Evolutionary conservation across 2,329 filamentous ascomycete species (phyloP).

Genomic region (Ascosphaera acerosa): DNA sequence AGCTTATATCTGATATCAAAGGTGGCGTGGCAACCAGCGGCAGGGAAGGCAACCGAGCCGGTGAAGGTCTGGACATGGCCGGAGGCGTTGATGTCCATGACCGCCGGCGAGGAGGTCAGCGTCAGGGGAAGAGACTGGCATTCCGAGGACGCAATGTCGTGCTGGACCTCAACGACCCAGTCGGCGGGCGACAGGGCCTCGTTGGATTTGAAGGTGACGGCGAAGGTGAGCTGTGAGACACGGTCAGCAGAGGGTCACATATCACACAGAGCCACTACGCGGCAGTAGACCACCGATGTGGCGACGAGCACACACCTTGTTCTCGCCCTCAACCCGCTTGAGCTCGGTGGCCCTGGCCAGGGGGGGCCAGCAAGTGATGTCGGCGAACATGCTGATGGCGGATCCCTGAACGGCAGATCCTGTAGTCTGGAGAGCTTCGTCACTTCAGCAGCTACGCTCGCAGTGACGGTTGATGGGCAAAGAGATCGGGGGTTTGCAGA

Average conservation of each 20-base stretch:
- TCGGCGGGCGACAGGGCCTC: conserved; percentile 6
- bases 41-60: conserved; percentile 10
- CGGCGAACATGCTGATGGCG: conserved; percentile 25
- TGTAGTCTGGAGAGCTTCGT: too few relatives aligned
- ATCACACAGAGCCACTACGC: too few relatives aligned
- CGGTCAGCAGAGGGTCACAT: conserved; percentile 6
- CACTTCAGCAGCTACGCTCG: too few relatives aligned
- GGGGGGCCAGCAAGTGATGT: conserved; percentile 39
- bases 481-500: too few relatives aligned
- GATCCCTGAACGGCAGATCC: conserved; percentile 1
- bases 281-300: too few relatives aligned
- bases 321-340: conserved; percentile 12
- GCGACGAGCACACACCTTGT: conserved; percentile 8
- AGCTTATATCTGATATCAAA: conserved; percentile 22
- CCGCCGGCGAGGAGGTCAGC: conserved; percentile 3
- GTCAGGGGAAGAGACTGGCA: conserved; percentile 1
- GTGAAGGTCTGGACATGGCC: conserved; percentile 7
- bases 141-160: conserved; percentile 1
- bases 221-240: conserved; percentile 29
- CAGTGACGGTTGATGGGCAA: too few relatives aligned
- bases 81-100: conserved; percentile 3
- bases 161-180: conserved; percentile 7
- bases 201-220: conserved; percentile 39
- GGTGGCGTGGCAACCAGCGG: conserved; percentile 10
- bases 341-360: conserved; percentile 48